Percentiles rank a stretch among this genome's conserved stretches.
Conservation (phyloP, 768 basidiomycete genomes). For the Mycena floridula region DNA sequence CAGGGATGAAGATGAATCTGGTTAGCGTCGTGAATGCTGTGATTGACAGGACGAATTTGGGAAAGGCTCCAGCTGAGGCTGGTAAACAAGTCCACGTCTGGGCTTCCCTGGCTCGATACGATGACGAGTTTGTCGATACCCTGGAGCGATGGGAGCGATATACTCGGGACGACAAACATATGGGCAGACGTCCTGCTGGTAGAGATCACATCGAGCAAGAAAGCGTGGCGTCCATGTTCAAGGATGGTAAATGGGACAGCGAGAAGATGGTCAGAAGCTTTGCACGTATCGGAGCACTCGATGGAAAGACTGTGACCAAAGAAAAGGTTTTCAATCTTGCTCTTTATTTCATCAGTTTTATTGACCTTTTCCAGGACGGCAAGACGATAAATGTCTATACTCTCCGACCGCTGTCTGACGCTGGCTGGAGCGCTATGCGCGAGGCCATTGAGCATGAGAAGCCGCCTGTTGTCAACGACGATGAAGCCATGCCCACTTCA, state of each 20-base stretch:
- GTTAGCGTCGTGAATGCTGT: slow-evolving; percentile 52
- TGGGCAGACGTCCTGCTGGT: slow-evolving; percentile 28
- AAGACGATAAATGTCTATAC: slow-evolving; percentile 38
- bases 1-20: slow-evolving; percentile 42
- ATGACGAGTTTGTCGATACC: slow-evolving; percentile 58
- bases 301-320: slow-evolving; percentile 23
- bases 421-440: slow-evolving; percentile 35
- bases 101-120: slow-evolving; percentile 78
- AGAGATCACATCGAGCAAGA: slow-evolving; percentile 31
- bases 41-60: slow-evolving; percentile 38
- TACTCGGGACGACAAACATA: slow-evolving; percentile 36
- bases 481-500: slow-evolving; percentile 24
- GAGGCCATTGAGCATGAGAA: slow-evolving; percentile 10
- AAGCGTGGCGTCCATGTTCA: slow-evolving; percentile 37
- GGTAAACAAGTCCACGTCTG: slow-evolving; percentile 39
- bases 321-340: slow-evolving; percentile 28
- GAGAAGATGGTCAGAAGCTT: slow-evolving; percentile 77
- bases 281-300: slow-evolving; percentile 48
- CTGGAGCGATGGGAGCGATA: slow-evolving; percentile 58
- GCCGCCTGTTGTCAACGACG: slow-evolving; percentile 9
- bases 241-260: slow-evolving; percentile 58
- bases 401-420: slow-evolving; percentile 39
- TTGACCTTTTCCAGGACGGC: slow-evolving; percentile 24
- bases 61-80: slow-evolving; percentile 18
- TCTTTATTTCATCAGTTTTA: slow-evolving; percentile 1